Base-by-base conservation (phyloP, 345 rosid genomes). In the Euphorbia tirucalli region DNA sequence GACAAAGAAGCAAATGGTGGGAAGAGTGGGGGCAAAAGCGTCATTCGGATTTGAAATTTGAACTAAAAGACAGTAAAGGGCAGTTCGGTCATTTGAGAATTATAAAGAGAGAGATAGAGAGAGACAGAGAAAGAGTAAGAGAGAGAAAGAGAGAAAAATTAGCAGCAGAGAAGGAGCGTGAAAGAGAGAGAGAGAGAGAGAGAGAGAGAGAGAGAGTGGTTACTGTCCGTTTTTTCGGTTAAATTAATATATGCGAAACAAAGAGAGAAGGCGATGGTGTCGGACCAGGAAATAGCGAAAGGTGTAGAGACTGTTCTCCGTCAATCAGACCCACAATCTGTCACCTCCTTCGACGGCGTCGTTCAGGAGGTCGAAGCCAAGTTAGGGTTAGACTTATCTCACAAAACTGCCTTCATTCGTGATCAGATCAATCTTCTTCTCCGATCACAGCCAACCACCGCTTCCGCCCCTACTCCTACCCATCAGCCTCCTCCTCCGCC, bases 271-370 rank as follows among this genome's bases (percentile, higher is more conserved):
- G 46, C 60, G 74, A 87, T 88, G 93, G 89, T 86, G 85, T 79
- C 96, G 72, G 91, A 94, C 91, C 93, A 87, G 81, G 96, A 93
- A 61, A 83, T 91, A 85, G 97, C 93, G 30, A 86, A 79, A 78
- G 90, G 89, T 37, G 83, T 93, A 32, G 96, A 93, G 90, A 84
- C 80, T 37, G 79, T 93, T 81, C 91, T 93, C 76, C 86, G 96
- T 59, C 94, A 89, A 65, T 81, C 90, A 1, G 91, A 83, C 81
- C 96, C 88, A 0, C 86, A 68, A 85, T 41, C 87, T 63, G 76
- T 87, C 68, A 87, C 93, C 64, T 80, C 98, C 22, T 61, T 91
- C 37, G 85, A 70, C 90, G 90, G 83, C 68, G 89, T 94, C 77
- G 93, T 94, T 24, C 90, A 85, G 61, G 95, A 89, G 86, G 88